Percentiles rank a stretch among this genome's conserved stretches.
Conservation (phyloP, 2,329 filamentous ascomycete genomes). For the Penicillium sp. region DNA sequence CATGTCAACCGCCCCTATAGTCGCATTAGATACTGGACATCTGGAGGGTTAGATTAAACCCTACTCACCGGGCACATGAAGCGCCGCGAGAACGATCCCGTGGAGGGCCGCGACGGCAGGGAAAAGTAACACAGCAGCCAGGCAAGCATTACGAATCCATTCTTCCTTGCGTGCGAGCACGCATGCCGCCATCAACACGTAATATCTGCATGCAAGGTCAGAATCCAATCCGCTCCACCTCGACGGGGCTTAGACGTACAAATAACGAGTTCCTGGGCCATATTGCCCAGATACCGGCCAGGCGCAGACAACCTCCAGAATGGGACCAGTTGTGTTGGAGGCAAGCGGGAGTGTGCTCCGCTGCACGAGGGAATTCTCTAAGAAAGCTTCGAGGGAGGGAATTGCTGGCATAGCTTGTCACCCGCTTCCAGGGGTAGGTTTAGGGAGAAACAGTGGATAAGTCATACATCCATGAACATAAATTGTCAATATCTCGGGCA, state of each 20-base stretch:
- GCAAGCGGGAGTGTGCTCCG: constrained; percentile 11
- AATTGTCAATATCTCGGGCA: background rate
- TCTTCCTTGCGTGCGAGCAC: constrained; percentile 62
- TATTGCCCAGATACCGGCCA: constrained; percentile 48
- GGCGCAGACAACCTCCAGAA: constrained; percentile 42
- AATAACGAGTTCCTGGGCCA: constrained; percentile 41
- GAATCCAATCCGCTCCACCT: background rate
- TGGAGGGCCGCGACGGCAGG: constrained; percentile 66
- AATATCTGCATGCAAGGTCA: constrained; percentile 51
- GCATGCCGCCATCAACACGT: constrained; percentile 64
- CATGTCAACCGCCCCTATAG: constrained; percentile 63
- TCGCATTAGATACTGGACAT: background rate
- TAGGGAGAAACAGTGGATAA: constrained; percentile 1
- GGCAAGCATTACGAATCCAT: constrained; percentile 64
- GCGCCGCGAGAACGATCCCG: constrained; percentile 59
- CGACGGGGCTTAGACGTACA: constrained; percentile 31
- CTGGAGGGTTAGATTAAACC: too few species aligned
- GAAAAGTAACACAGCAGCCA: constrained; percentile 63
- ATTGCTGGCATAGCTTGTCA: constrained; percentile 23
- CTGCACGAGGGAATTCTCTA: constrained; percentile 13
- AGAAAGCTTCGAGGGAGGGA: constrained; percentile 4
- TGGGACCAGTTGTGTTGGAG: constrained; percentile 24
- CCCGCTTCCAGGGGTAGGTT: constrained; percentile 2
- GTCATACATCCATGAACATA: constrained; percentile 6
- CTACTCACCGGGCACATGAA: constrained; percentile 60